Percentiles rank a stretch among this genome's conserved stretches.
Evolutionary conservation across 2,329 filamentous ascomycete species (phyloP).

Genomic region (Nakataea oryzae): DNA sequence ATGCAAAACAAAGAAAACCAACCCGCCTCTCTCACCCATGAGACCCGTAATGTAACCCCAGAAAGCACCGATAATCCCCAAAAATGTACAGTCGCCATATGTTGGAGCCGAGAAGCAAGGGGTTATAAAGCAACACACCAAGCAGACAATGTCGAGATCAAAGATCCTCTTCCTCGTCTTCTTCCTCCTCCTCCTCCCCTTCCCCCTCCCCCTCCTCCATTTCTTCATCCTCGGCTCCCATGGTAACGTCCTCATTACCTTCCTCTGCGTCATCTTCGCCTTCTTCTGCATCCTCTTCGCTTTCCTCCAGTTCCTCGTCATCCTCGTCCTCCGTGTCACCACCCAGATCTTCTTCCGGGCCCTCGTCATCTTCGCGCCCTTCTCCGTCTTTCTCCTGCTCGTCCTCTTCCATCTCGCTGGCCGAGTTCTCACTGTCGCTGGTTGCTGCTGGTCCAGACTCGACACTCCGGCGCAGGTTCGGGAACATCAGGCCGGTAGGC

Average conservation of each 20-base stretch:
- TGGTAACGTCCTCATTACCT: not conserved
- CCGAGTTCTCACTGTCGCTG: constrained; percentile 8
- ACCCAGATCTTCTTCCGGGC: constrained; percentile 8
- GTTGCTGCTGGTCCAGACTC: constrained; percentile 16
- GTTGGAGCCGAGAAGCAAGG: not conserved
- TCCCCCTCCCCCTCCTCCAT: constrained; percentile 10
- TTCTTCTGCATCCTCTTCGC: constrained; percentile 6
- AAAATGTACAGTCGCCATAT: not conserved
- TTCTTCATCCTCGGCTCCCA: constrained; percentile 8
- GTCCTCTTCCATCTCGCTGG: constrained; percentile 10
- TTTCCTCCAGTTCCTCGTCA: constrained; percentile 8
- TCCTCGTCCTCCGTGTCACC: constrained; percentile 14
- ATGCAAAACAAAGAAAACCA: too few relatives aligned
- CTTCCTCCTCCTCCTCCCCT: constrained; percentile 16
- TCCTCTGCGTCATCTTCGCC: not conserved
- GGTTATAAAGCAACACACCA: not conserved
- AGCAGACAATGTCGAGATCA: not conserved
- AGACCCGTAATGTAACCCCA: too few relatives aligned
- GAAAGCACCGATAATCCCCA: not conserved
- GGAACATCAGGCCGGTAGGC: constrained; percentile 41
- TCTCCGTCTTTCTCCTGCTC: constrained; percentile 12
- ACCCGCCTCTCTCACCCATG: too few relatives aligned
- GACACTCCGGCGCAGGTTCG: constrained; percentile 31
- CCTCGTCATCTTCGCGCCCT: constrained; percentile 6
- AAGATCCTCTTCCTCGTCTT: constrained; percentile 18